A percentile compares a stretch with the other conserved stretches of the same genome.
Conservation (phyloP, 257 asterid genomes). For the Capsicum pubescens region DNA sequence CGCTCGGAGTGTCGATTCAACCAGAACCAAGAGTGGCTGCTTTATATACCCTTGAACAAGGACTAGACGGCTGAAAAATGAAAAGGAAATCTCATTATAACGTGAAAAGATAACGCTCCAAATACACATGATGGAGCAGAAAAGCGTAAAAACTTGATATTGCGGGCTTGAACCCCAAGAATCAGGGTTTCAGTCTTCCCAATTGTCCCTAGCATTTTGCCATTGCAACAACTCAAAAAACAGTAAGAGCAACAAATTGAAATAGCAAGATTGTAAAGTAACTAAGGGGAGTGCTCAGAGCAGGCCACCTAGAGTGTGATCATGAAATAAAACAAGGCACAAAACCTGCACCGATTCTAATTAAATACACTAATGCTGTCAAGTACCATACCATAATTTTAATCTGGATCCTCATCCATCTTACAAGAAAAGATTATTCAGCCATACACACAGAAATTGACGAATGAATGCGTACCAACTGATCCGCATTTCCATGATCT, state of each 20-base stretch:
- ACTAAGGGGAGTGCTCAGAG: neutral
- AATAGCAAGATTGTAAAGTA: neutral
- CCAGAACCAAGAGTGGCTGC: slow-evolving; percentile 48
- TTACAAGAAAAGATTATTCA: neutral
- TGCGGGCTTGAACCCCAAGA: slow-evolving; percentile 95
- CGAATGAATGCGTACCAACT: neutral
- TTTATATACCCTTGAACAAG: slow-evolving; percentile 77
- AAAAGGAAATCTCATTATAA: slow-evolving; percentile 9
- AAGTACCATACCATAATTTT: neutral
- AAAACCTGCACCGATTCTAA: neutral
- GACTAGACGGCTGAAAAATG: slow-evolving; percentile 73
- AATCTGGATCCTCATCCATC: too few relatives aligned
- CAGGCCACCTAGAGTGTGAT: neutral
- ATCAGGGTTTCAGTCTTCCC: slow-evolving; percentile 97
- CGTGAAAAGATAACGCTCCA: neutral
- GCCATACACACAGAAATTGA: neutral
- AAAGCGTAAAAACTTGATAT: slow-evolving; percentile 60
- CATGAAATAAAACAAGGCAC: neutral
- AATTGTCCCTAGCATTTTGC: slow-evolving; percentile 67
- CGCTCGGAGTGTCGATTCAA: too few relatives aligned
- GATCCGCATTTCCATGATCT: neutral
- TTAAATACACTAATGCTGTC: neutral
- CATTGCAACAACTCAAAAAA: slow-evolving; percentile 23
- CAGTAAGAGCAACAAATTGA: neutral
- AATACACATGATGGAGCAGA: neutral